A percentile compares a stretch with the other conserved stretches of the same genome.
Evolutionary conservation across 495 filamentous ascomycete genomes (phyloP).

Genomic region (Talaromyces ruber): DNA sequence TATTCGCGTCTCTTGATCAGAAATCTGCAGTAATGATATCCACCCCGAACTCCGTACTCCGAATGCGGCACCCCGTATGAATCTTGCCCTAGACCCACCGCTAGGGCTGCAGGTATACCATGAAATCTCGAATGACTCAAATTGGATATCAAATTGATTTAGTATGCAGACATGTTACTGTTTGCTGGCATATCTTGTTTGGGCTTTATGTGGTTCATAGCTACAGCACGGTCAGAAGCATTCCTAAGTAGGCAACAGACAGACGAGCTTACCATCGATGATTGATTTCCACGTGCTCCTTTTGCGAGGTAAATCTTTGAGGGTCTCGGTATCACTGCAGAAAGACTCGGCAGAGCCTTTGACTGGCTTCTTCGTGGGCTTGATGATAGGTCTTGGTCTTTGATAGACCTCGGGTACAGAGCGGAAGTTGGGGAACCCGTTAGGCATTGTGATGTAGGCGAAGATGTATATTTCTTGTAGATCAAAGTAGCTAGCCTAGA

Average conservation of each 20-base stretch:
- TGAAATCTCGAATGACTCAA: background rate
- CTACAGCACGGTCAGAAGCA: background rate
- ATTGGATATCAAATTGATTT: background rate
- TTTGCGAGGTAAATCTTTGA: background rate
- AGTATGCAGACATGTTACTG: background rate
- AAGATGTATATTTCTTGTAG: background rate
- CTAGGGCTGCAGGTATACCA: background rate
- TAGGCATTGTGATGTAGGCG: background rate
- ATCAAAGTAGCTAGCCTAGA: background rate
- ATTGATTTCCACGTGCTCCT: background rate
- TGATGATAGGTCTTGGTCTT: background rate
- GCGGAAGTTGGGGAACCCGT: constrained; percentile 6
- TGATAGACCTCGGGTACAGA: constrained; percentile 3
- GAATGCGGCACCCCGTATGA: background rate
- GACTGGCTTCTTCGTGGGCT: background rate
- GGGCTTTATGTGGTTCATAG: background rate
- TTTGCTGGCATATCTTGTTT: background rate
- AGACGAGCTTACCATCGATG: background rate
- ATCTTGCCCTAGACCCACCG: background rate
- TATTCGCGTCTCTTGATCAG: background rate
- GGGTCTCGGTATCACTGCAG: constrained; percentile 1
- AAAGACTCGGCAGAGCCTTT: constrained; percentile 1
- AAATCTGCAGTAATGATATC: background rate
- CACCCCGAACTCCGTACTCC: background rate
- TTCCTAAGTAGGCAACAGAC: background rate